A percentile compares a stretch with the other conserved stretches of the same genome.
These are phyloP conservation scores for Linaria vulgaris DNA, from an alignment of 257 asterid genomes.

Conservation along the genomic window DNA sequence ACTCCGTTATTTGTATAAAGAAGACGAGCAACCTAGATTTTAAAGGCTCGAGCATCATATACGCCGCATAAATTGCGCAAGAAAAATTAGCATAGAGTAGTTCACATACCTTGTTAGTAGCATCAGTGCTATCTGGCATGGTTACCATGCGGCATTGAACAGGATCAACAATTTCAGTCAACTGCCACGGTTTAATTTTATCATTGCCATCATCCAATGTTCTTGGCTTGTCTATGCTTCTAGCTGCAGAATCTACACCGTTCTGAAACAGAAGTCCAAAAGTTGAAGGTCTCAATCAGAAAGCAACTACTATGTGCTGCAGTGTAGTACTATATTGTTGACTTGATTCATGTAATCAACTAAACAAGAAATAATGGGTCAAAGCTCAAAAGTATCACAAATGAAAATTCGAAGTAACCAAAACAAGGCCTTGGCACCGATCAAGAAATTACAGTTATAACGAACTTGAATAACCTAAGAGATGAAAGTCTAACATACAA, in stretches of 20 bases:
- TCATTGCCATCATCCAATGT: constrained; percentile 66
- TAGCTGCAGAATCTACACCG: constrained; percentile 73
- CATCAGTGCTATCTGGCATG: constrained; percentile 86
- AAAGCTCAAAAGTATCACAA: neutral
- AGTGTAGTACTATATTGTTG: neutral
- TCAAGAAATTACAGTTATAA: constrained; percentile 4
- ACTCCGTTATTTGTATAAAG: constrained; percentile 90
- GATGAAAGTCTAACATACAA: constrained; percentile 47
- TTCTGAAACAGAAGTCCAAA: constrained; percentile 50
- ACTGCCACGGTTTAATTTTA: constrained; percentile 77
- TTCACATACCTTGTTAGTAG: constrained; percentile 60
- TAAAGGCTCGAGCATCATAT: constrained; percentile 26
- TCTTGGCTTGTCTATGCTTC: constrained; percentile 89
- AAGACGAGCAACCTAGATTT: constrained; percentile 85
- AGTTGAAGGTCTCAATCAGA: constrained; percentile 12
- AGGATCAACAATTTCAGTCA: constrained; percentile 84
- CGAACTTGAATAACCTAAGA: neutral
- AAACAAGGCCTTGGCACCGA: neutral
- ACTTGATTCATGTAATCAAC: too few species aligned
- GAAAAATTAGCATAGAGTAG: constrained; percentile 9
- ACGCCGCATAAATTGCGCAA: constrained; percentile 11
- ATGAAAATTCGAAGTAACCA: too few species aligned
- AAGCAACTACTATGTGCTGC: constrained; percentile 15
- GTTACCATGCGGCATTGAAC: constrained; percentile 79
- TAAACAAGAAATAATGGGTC: neutral